phyloP scores from a whole-genome alignment of 2,329 filamentous ascomycete species.

The Nemania serpens region DNA sequence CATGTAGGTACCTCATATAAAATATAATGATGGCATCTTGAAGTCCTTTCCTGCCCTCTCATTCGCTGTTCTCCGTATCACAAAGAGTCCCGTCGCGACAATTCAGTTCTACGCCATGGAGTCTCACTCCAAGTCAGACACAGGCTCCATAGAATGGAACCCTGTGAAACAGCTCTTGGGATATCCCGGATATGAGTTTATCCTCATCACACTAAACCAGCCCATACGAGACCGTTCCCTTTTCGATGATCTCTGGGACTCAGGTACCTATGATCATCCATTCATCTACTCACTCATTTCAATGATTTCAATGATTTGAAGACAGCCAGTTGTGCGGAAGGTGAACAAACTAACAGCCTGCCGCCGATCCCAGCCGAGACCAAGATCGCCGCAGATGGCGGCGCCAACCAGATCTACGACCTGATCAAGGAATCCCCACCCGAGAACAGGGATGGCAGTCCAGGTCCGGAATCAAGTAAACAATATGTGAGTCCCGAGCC shows the following conservation, averaged over 20 bases:
- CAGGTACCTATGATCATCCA: too few relatives aligned
- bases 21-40: background rate
- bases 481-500: constrained; percentile 13
- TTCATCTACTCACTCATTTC: too few relatives aligned
- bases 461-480: background rate
- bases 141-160: constrained; percentile 40
- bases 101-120: constrained; percentile 12
- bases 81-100: background rate
- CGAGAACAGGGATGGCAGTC: background rate
- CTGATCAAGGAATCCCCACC: constrained; percentile 35
- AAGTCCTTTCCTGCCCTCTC: background rate
- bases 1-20: too few relatives aligned
- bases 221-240: constrained; percentile 49
- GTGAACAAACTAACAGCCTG: constrained; percentile 32
- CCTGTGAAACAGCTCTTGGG: constrained; percentile 39
- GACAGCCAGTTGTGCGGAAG: too few relatives aligned
- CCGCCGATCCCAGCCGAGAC: constrained; percentile 56
- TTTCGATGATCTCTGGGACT: constrained; percentile 38
- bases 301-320: too few relatives aligned
- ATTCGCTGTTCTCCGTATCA: background rate
- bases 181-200: constrained; percentile 45
- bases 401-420: constrained; percentile 74
- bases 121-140: constrained; percentile 6
- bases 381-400: constrained; percentile 86
- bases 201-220: constrained; percentile 65